Evolutionary conservation across 2,329 filamentous ascomycete genomes (phyloP).

Genomic region (Fusarium verrucosum): DNA sequence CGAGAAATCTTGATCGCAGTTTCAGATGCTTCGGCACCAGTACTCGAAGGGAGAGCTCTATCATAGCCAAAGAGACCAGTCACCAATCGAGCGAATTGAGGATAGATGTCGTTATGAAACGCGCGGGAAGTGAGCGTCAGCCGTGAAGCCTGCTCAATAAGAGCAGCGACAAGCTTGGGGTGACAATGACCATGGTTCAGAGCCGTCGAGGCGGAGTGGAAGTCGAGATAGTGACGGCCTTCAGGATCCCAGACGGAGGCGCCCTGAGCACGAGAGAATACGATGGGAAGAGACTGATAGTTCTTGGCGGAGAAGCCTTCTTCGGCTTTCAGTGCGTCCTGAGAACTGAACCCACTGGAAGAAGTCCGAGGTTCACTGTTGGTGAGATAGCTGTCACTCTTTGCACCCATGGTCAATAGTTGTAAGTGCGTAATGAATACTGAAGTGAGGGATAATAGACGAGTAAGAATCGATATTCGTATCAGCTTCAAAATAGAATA

Average conservation of each 20-base stretch:
- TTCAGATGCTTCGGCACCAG: constrained; percentile 17
- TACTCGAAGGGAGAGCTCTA: background rate
- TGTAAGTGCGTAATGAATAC: background rate
- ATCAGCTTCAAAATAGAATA: background rate
- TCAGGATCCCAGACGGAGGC: background rate
- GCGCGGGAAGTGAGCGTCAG: background rate
- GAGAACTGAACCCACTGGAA: background rate
- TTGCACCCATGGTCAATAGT: background rate
- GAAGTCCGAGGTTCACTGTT: background rate
- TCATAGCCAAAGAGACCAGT: background rate
- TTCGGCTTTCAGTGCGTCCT: background rate
- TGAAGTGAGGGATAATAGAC: too few species aligned
- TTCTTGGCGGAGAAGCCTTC: background rate
- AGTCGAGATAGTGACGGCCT: background rate
- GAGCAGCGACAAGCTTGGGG: background rate
- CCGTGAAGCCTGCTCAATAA: background rate
- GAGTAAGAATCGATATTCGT: background rate
- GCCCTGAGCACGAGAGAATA: background rate
- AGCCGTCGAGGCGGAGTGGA: background rate
- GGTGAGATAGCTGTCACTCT: background rate
- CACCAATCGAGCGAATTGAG: background rate
- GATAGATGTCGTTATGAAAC: background rate
- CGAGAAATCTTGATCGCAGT: constrained; percentile 35
- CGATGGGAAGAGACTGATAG: background rate
- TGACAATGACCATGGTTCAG: background rate